phyloP scores from a whole-genome alignment of 352 stramenopile genomes.

The Phytophthora chlamydospora region DNA sequence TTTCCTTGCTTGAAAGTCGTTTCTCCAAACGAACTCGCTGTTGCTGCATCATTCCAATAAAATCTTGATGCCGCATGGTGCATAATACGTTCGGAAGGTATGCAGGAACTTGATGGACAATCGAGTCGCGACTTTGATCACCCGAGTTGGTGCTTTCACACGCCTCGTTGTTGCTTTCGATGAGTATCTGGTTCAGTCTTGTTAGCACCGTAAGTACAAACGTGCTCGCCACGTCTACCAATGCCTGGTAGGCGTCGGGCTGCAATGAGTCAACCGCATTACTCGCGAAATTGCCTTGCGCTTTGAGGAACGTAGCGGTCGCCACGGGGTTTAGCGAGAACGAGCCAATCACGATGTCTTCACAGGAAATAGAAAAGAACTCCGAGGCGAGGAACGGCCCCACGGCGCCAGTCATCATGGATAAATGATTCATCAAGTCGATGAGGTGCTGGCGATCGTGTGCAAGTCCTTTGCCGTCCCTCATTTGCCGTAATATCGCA shows the following conservation, averaged over 20 bases:
- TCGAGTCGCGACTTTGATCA: background rate
- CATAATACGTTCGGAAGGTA: constrained; percentile 25
- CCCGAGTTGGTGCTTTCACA: background rate
- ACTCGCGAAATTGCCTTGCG: constrained; percentile 22
- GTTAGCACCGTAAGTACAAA: constrained; percentile 32
- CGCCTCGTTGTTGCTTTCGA: constrained; percentile 8
- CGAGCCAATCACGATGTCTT: constrained; percentile 32
- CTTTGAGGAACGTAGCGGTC: constrained; percentile 27
- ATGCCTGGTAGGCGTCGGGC: constrained; percentile 7
- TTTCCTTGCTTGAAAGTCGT: constrained; percentile 19
- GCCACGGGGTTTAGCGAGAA: constrained; percentile 24
- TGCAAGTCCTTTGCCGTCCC: constrained; percentile 8
- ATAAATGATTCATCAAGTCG: constrained; percentile 26
- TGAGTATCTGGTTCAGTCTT: constrained; percentile 22
- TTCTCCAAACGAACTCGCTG: constrained; percentile 23
- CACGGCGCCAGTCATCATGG: constrained; percentile 26
- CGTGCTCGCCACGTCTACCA: constrained; percentile 24
- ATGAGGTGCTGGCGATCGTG: constrained; percentile 27
- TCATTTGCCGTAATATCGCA: constrained; percentile 8
- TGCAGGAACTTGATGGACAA: constrained; percentile 5
- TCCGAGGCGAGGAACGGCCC: constrained; percentile 28
- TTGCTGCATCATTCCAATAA: constrained; percentile 23
- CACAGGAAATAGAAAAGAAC: constrained; percentile 30
- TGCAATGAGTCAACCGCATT: constrained; percentile 15
- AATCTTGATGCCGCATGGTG: constrained; percentile 34